Percentiles rank a stretch among this genome's conserved stretches.
Conservation (phyloP, 2,329 filamentous ascomycete genomes). For the Penicillium sp. region DNA sequence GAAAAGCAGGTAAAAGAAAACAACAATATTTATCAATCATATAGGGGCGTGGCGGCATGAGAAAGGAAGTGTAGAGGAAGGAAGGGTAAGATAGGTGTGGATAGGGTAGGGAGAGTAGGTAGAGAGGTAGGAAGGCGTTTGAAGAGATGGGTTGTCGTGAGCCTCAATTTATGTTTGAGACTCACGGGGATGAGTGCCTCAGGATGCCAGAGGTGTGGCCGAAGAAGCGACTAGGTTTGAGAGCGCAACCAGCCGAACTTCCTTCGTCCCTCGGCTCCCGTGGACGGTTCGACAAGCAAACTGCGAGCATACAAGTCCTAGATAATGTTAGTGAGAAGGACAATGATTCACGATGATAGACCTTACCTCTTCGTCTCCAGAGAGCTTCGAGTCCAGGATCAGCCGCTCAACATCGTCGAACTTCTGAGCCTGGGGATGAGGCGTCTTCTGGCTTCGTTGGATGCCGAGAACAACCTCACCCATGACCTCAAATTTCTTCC, state of each 20-base stretch:
- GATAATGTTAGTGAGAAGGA: conserved; percentile 5
- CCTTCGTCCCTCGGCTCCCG: conserved; percentile 31
- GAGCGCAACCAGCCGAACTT: conserved; percentile 39
- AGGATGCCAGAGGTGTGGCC: not conserved
- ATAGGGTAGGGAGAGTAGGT: not conserved
- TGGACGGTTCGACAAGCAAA: conserved; percentile 45
- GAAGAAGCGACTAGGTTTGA: conserved; percentile 12
- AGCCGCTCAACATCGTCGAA: conserved; percentile 64
- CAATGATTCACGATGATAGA: not conserved
- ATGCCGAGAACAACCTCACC: conserved; percentile 83
- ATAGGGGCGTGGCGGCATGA: conserved; percentile 23
- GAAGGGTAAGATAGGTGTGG: not conserved
- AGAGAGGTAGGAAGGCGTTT: not conserved
- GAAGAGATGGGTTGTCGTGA: not conserved
- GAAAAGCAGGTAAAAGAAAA: conserved; percentile 6
- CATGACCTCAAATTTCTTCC: conserved; percentile 96
- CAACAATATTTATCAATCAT: conserved; percentile 22
- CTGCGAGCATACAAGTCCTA: conserved; percentile 55
- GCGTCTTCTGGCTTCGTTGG: conserved; percentile 79
- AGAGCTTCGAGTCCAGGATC: conserved; percentile 71
- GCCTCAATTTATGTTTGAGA: not conserved
- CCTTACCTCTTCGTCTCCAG: conserved; percentile 77
- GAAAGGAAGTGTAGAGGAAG: conserved; percentile 8
- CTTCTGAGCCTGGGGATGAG: conserved; percentile 63
- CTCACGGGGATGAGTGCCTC: not conserved